phyloP scores from a whole-genome alignment of 495 filamentous ascomycete genomes.

The Neurospora sp. region DNA sequence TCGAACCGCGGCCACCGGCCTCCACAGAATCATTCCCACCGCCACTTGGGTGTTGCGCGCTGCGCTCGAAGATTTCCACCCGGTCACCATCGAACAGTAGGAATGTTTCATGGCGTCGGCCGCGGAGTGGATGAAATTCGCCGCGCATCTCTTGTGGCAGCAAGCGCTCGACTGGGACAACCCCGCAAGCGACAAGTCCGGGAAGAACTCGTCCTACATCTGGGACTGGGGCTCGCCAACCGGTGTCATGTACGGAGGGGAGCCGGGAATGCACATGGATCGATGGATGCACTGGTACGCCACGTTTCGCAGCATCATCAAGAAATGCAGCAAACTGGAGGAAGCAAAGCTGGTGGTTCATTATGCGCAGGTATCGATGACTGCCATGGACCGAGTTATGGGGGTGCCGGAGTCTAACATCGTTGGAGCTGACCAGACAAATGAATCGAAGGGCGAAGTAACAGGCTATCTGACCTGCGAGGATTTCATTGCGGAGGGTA shows the following conservation, averaged over 20 bases:
- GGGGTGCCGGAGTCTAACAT: background rate
- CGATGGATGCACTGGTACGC: background rate
- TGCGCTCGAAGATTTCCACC: constrained; percentile 2
- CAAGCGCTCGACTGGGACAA: background rate
- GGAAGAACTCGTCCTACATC: background rate
- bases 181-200: background rate
- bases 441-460: background rate
- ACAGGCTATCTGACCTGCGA: background rate
- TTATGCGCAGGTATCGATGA: background rate
- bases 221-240: background rate
- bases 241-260: background rate
- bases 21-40: background rate
- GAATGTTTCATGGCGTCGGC: background rate
- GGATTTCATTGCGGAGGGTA: background rate
- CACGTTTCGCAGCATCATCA: background rate
- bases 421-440: background rate
- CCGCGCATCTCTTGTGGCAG: background rate
- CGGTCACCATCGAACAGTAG: background rate
- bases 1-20: background rate
- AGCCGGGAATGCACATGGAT: background rate
- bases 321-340: background rate
- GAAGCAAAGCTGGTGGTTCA: background rate
- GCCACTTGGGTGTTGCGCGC: background rate
- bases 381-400: background rate
- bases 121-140: background rate